Evolutionary conservation across 305 asterid genomes (phyloP), one percentile per base, ranked within the genome.

Genomic region (Lippia alba): DNA sequence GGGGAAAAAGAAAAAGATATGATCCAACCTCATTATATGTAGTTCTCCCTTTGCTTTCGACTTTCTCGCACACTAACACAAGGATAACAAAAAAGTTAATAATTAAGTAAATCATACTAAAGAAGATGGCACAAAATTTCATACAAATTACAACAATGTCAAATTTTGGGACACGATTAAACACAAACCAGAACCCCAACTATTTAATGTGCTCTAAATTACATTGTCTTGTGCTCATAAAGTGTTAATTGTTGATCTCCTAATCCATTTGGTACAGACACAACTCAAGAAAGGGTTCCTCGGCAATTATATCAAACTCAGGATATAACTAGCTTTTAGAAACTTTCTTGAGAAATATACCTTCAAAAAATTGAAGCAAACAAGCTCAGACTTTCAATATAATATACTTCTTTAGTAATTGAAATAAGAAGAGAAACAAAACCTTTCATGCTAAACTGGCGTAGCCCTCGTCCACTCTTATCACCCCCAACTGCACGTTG

Each of bases 361-460:
- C 45, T 55, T 67, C 56, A 36, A 36, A 36, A 18, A 67, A 59
- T 16, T 44, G 8, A 17, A 69, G 30, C 72, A 79, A 51, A 57
- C 59, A 44, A 64, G 69, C 48, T 64, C 61, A 40, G 66, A 39
- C 30, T 20, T 66, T 49, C n/a, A 19, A 65, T 55, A 49, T 5
- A 69, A 59, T 59, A 58, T 56, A 17, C 50, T 70, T 51, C 34
- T 64, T n/a, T 10, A 58, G n/a, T 8, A 33, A 63, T 63, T 63
- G 15, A 56, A 60, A 57, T 18, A 17, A 61, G 40, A 48, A 5
- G 56, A 79, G 61, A 54, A 36, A 34, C 66, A 48, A 64, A 74
- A 88, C 99, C 97, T 94, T 94, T 91, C 97, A 91, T 89, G 97
- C 99, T 94, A 80, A 91, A 94, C 78, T 90, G 97, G 24, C 99